Percentiles rank a stretch among this genome's conserved stretches.
Evolutionary conservation across 202 grass and related monocot species (phyloP).

Genomic region (Schoenoplectus tabernaemontani): DNA sequence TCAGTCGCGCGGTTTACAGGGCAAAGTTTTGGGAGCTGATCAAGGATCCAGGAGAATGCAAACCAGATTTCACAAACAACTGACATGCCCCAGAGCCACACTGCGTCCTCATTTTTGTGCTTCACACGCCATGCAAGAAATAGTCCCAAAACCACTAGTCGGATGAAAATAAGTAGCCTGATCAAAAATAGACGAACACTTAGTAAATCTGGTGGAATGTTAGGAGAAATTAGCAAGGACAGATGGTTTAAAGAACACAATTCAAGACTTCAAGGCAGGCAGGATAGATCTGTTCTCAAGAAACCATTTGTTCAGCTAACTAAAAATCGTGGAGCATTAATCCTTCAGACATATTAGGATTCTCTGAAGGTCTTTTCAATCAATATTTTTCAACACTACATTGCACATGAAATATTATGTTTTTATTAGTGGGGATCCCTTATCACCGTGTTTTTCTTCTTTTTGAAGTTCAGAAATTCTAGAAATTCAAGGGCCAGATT

Average conservation of each 20-base stretch:
- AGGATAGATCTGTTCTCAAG: not conserved
- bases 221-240: not conserved
- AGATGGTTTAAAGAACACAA: not conserved
- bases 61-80: slow-evolving; percentile 96
- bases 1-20: slow-evolving; percentile 89
- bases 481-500: too few relatives aligned
- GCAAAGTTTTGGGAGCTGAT: slow-evolving; percentile 82
- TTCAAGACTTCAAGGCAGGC: not conserved
- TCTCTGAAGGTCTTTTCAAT: not conserved
- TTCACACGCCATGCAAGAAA: slow-evolving; percentile 78
- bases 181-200: slow-evolving; percentile 11
- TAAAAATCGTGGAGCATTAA: too few relatives aligned
- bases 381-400: not conserved
- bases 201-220: not conserved
- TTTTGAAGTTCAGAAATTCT: too few relatives aligned
- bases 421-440: too few relatives aligned
- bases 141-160: slow-evolving; percentile 50
- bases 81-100: slow-evolving; percentile 98
- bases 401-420: too few relatives aligned
- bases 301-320: not conserved
- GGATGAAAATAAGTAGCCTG: slow-evolving; percentile 83
- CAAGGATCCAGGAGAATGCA: slow-evolving; percentile 81
- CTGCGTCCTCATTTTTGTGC: slow-evolving; percentile 73
- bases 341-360: not conserved
- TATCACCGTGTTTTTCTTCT: too few relatives aligned